phyloP scores from a whole-genome alignment of 164 flowering plant genomes.

The Magnolia sinica region DNA sequence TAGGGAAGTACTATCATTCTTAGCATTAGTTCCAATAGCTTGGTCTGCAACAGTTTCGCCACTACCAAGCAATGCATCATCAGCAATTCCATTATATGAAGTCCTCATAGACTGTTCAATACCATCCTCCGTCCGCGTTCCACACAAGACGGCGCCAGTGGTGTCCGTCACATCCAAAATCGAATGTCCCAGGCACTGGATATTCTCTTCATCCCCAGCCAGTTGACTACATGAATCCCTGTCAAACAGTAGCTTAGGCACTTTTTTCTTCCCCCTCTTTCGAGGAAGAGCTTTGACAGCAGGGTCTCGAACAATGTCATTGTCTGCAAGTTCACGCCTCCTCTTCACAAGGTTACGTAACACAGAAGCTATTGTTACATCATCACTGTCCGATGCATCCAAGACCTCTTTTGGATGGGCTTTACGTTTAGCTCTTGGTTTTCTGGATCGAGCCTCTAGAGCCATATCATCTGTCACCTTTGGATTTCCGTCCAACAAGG shows the following conservation, averaged over 20 bases:
- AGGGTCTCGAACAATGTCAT: neutral
- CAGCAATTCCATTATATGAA: neutral
- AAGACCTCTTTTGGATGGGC: slow-evolving; percentile 5
- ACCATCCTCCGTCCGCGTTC: neutral
- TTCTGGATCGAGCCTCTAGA: slow-evolving; percentile 4
- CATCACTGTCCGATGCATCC: slow-evolving; percentile 16
- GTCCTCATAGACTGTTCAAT: neutral
- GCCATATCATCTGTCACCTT: neutral
- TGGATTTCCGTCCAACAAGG: neutral
- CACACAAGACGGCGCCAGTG: neutral
- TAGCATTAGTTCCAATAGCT: neutral
- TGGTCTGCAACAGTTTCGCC: neutral
- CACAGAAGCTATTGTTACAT: slow-evolving; percentile 14
- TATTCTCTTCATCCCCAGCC: neutral
- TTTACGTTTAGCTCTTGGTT: slow-evolving; percentile 5
- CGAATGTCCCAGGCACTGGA: neutral
- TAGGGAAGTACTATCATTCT: neutral
- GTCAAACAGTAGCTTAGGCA: neutral
- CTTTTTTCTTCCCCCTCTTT: slow-evolving; percentile 4
- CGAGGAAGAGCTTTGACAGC: slow-evolving; percentile 2
- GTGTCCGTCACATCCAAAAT: neutral
- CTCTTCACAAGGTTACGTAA: slow-evolving; percentile 7
- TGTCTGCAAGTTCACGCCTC: neutral
- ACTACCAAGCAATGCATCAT: neutral
- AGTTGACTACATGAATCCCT: neutral